Evolutionary conservation across 768 basidiomycete genomes (phyloP).

Genomic region (Porpolomopsis calyptriformis): DNA sequence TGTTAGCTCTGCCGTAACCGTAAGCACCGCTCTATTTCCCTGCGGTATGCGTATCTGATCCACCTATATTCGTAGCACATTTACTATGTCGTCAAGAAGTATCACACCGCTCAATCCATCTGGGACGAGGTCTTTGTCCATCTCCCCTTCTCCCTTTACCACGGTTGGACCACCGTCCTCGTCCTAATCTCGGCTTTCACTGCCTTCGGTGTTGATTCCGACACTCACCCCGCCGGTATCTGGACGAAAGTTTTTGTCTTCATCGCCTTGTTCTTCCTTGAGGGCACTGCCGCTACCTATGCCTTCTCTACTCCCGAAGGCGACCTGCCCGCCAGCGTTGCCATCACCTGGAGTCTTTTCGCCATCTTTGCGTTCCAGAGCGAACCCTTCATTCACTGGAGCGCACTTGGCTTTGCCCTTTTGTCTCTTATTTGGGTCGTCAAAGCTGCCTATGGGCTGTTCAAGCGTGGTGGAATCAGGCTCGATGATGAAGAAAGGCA

Average conservation of each 20-base stretch:
- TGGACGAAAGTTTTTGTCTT: conserved; percentile 96
- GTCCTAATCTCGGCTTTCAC: conserved; percentile 77
- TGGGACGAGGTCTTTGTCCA: conserved; percentile 86
- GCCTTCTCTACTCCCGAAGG: conserved; percentile 86
- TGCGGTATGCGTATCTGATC: conserved; percentile 22
- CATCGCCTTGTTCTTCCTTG: conserved; percentile 89
- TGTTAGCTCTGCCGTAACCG: conserved; percentile 62
- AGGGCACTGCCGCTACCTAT: conserved; percentile 86
- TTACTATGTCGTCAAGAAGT: conserved; percentile 91
- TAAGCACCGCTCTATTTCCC: conserved; percentile 14
- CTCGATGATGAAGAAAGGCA: conserved; percentile 83
- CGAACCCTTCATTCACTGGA: conserved; percentile 83
- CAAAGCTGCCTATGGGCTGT: conserved; percentile 58
- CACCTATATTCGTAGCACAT: conserved; percentile 53
- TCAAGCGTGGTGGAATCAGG: conserved; percentile 40
- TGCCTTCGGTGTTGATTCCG: conserved; percentile 77
- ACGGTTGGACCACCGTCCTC: conserved; percentile 85
- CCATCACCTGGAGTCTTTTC: conserved; percentile 88
- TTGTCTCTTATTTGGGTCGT: conserved; percentile 75
- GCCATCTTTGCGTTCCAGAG: conserved; percentile 79
- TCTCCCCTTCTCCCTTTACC: conserved; percentile 92
- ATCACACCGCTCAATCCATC: conserved; percentile 50
- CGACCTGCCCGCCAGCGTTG: conserved; percentile 85
- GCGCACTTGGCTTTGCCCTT: conserved; percentile 74
- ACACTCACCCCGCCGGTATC: conserved; percentile 53